Evolutionary conservation across 371 early-diverging fungal species (phyloP).

Genomic region (Choanephora cucurbitarum): DNA sequence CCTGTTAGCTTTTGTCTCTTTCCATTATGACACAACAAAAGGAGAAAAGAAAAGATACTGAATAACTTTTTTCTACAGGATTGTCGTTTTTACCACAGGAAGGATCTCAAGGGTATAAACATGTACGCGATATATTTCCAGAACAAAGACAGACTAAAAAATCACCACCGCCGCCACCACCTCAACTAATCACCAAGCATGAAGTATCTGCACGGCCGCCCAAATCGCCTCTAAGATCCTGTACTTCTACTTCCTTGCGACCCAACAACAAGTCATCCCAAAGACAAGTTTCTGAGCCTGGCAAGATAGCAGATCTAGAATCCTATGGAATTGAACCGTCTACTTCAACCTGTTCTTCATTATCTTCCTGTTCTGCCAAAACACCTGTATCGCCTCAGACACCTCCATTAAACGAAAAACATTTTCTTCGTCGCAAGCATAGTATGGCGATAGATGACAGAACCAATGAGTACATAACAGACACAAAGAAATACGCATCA

Average conservation of each 20-base stretch:
- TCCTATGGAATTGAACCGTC: neutral
- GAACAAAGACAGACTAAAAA: neutral
- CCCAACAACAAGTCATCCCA: neutral
- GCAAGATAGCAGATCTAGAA: neutral
- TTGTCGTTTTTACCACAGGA: neutral
- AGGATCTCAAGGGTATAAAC: neutral
- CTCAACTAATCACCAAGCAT: constrained; percentile 7
- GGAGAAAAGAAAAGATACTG: no score
- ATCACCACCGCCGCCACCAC: neutral
- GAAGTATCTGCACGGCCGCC: constrained; percentile 28
- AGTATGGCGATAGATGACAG: neutral
- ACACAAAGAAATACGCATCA: no score
- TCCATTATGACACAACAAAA: no score
- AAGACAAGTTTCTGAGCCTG: constrained; percentile 20
- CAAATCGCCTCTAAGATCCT: constrained; percentile 35
- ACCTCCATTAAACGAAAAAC: neutral
- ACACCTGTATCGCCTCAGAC: neutral
- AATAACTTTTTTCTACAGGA: no score
- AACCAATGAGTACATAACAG: no score
- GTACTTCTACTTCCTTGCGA: neutral
- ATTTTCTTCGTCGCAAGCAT: neutral
- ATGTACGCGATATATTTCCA: constrained; percentile 8
- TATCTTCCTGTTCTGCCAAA: neutral
- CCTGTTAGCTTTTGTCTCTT: no score
- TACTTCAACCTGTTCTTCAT: neutral